These are phyloP conservation scores for Pseudomassariella vexata DNA, from an alignment of 2,329 filamentous ascomycete species.

Conservation along the genomic window DNA sequence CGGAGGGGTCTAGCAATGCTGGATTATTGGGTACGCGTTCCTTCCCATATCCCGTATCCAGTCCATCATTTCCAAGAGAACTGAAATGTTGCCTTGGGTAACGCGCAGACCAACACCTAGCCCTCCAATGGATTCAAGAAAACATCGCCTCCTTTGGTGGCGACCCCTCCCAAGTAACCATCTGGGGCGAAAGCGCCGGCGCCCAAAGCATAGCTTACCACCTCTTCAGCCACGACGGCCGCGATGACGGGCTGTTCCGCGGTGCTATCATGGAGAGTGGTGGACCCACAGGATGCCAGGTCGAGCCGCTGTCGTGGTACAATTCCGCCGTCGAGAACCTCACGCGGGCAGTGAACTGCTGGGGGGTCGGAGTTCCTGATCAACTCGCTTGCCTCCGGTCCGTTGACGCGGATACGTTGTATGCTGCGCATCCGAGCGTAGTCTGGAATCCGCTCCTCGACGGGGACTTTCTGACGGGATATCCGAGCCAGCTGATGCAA, in stretches of 20 bases:
- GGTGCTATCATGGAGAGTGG: slow-evolving; percentile 50
- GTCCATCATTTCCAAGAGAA: too few species aligned
- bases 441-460: slow-evolving; percentile 40
- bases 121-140: slow-evolving; percentile 44
- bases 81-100: too few species aligned
- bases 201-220: slow-evolving; percentile 39
- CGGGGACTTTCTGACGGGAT: slow-evolving; percentile 40
- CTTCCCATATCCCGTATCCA: too few species aligned
- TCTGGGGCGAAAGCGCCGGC: slow-evolving; percentile 43
- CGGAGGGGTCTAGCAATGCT: slow-evolving; percentile 38
- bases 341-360: slow-evolving; percentile 28
- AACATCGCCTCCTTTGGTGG: slow-evolving; percentile 48
- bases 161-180: slow-evolving; percentile 36
- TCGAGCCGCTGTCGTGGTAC: slow-evolving; percentile 28
- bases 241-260: slow-evolving; percentile 49
- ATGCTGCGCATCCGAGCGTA: slow-evolving; percentile 26
- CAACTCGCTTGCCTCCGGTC: slow-evolving; percentile 31
- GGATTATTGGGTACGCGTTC: too few species aligned
- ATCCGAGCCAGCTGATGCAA: slow-evolving; percentile 37
- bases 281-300: slow-evolving; percentile 24
- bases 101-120: slow-evolving; percentile 46
- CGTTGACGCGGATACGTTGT: slow-evolving; percentile 25
- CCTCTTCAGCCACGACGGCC: slow-evolving; percentile 48
- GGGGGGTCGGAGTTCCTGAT: slow-evolving; percentile 23
- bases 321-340: slow-evolving; percentile 26